Evolutionary conservation across 352 stramenopile species (phyloP), one percentile per base, ranked within the genome.

Genomic region (Thraustochytrium striatum): DNA sequence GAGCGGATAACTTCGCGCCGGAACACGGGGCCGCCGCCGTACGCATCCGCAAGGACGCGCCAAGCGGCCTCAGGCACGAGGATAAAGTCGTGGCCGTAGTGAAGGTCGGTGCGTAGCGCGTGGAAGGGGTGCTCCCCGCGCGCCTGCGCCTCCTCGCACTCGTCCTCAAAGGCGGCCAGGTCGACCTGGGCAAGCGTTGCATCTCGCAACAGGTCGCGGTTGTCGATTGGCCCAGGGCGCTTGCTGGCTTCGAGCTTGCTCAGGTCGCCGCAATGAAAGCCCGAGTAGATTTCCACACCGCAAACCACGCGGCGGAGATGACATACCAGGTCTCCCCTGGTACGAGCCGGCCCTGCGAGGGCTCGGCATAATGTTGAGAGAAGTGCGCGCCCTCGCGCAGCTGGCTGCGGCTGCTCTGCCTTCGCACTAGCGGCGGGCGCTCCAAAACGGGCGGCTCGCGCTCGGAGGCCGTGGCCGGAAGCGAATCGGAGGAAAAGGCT

Each of bases 201-300:
- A 25, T 16, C 16, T 16, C 65, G 39, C 8, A 75, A 9, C 2
- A 75, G 21, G n/a, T 35, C 65, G 43, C 65, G 43, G 47, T 75
- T 75, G 35, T 75, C 65, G 35, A 75, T 75, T 5, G 65, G 65
- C 1, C 65, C 65, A 3, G 65, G 65, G 16, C 65, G 43, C 39
- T 61, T 7, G 0, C 65, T 16, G 25, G 21, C 5, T 30, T 61
- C 7, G 41, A 8, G 30, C 52, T 75, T 35, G 30, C 53, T 38
- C 16, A 70, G 7, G 25, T 39, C 43, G 3, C 52, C 65, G 8
- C 33, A 7, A 25, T 9, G 41, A 32, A 33, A 75, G 39, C 65
- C 65, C 30, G 32, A 61, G 25, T 75, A 75, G 35, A 43, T 9
- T 75, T 16, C 65, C 65, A 75, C 5, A 13, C 3, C 7, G 33